phyloP scores from a whole-genome alignment of 257 asterid genomes.

The Parsonsia alboflavescens region DNA sequence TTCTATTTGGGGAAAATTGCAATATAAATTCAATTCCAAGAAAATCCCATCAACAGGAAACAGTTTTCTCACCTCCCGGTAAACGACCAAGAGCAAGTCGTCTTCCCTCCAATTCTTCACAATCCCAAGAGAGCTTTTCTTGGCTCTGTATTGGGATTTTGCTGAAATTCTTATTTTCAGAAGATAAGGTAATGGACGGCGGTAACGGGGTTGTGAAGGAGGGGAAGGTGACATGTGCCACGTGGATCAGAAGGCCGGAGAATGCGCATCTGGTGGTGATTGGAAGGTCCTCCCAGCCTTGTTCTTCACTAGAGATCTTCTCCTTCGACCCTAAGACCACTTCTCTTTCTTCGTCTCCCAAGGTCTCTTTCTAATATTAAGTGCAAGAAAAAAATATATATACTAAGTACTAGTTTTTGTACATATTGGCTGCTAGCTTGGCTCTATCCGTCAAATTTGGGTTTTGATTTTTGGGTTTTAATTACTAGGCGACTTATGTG shows the following conservation, averaged over 20 bases:
- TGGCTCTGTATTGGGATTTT: constrained; percentile 9
- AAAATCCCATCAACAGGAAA: neutral
- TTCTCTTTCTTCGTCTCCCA: constrained; percentile 69
- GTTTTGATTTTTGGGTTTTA: constrained; percentile 11
- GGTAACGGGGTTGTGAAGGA: constrained; percentile 42
- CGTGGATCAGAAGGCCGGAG: constrained; percentile 97
- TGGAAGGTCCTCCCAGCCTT: constrained; percentile 50
- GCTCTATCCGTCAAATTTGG: neutral
- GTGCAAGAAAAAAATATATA: neutral
- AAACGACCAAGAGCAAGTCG: neutral
- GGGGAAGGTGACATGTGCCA: constrained; percentile 63
- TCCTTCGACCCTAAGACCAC: constrained; percentile 52
- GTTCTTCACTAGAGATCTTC: constrained; percentile 72
- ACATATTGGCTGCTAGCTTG: neutral
- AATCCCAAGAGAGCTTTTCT: neutral
- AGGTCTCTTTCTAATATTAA: constrained; percentile 34
- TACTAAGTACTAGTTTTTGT: neutral
- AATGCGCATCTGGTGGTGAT: constrained; percentile 72
- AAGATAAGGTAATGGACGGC: constrained; percentile 44
- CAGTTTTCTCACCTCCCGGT: neutral
- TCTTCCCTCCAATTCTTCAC: neutral
- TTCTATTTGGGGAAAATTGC: no score
- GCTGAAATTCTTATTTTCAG: neutral
- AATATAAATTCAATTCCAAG: neutral
- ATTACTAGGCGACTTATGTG: constrained; percentile 53